A percentile compares a stretch with the other conserved stretches of the same genome.
Conservation (phyloP, 2,329 filamentous ascomycete genomes). For the Rutstroemia sp. region DNA sequence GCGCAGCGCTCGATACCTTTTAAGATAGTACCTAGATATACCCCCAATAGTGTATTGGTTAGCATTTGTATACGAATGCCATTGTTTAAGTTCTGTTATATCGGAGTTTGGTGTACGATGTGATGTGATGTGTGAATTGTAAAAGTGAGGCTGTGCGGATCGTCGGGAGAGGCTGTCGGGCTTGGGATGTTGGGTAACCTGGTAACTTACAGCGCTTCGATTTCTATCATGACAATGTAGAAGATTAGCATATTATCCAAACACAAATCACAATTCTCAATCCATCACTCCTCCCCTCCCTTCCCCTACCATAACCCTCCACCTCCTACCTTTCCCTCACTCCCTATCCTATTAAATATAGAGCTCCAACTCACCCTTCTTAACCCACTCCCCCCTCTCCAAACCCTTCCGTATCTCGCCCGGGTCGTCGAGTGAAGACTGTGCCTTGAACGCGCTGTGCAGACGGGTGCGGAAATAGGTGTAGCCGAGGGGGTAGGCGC, state of each 20-base stretch:
- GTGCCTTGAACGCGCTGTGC: conserved; percentile 77
- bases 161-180: background rate
- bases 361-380: conserved; percentile 57
- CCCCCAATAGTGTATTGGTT: conserved; percentile 8
- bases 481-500: conserved; percentile 81
- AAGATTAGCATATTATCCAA: background rate
- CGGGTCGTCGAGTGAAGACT: conserved; percentile 62
- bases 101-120: background rate
- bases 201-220: conserved; percentile 75
- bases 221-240: too few relatives aligned
- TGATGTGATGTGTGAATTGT: background rate
- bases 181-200: too few relatives aligned
- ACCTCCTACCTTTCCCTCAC: too few relatives aligned
- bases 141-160: background rate
- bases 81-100: too few relatives aligned
- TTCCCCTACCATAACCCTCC: background rate
- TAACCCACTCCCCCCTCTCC: conserved; percentile 75
- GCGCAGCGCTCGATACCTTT: conserved; percentile 78
- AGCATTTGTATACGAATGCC: background rate
- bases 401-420: conserved; percentile 70
- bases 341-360: background rate
- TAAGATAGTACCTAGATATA: conserved; percentile 72
- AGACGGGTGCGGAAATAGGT: conserved; percentile 73
- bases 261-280: too few relatives aligned
- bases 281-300: background rate